Percentiles rank a stretch among this genome's conserved stretches.
phyloP scores from a whole-genome alignment of 2,329 filamentous ascomycete species.

The Fusarium luffae region DNA sequence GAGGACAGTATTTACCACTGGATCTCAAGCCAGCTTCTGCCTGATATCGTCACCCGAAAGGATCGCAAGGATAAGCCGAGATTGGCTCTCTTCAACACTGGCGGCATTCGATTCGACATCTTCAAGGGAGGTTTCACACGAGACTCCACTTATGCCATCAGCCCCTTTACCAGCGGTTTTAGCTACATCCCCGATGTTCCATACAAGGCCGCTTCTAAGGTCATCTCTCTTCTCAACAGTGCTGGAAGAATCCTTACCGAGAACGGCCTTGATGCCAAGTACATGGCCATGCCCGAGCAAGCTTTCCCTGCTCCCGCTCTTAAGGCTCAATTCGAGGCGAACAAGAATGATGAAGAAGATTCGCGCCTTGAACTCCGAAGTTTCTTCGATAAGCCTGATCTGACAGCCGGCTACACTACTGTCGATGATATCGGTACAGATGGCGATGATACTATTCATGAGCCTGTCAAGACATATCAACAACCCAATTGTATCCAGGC shows the following conservation, averaged over 20 bases:
- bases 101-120: conserved; percentile 93
- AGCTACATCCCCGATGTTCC: conserved; percentile 83
- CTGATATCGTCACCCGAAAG: conserved; percentile 69
- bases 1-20: conserved; percentile 83
- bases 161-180: conserved; percentile 86
- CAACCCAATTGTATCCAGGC: conserved; percentile 88
- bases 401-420: conserved; percentile 84
- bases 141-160: conserved; percentile 87
- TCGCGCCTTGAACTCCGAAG: conserved; percentile 49
- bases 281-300: conserved; percentile 63
- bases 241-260: conserved; percentile 61
- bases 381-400: conserved; percentile 51
- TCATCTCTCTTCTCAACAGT: conserved; percentile 70
- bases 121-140: conserved; percentile 91
- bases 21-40: conserved; percentile 80
- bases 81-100: conserved; percentile 86
- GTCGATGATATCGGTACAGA: conserved; percentile 83
- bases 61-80: conserved; percentile 70
- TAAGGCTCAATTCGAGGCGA: conserved; percentile 23
- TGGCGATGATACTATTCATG: conserved; percentile 91
- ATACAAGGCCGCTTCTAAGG: conserved; percentile 76
- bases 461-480: conserved; percentile 76
- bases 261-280: conserved; percentile 54
- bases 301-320: conserved; percentile 43
- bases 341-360: conserved; percentile 40